Conservation (phyloP, 2,329 filamentous ascomycete genomes). For the Ophiocordyceps sinensis region DNA sequence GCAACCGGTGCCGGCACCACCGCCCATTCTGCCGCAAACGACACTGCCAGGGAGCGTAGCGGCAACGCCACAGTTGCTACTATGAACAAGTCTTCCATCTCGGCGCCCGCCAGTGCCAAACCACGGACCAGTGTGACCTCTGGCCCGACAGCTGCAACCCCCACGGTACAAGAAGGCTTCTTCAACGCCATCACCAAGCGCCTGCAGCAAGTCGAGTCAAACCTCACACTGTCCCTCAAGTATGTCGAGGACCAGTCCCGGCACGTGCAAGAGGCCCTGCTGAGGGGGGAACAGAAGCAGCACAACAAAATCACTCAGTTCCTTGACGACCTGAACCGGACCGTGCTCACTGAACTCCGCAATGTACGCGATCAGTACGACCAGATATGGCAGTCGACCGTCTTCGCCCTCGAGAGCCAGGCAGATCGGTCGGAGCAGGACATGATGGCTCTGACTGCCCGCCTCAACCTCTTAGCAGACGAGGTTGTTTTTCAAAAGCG, state of each 20-base stretch:
- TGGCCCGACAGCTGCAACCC: constrained; percentile 28
- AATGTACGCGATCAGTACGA: constrained; percentile 78
- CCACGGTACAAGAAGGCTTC: constrained; percentile 91
- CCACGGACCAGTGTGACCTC: constrained; percentile 14
- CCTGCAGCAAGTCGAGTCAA: constrained; percentile 77
- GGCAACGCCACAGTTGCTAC: constrained; percentile 1
- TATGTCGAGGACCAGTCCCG: constrained; percentile 96
- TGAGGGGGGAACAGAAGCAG: constrained; percentile 76
- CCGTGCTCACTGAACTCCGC: constrained; percentile 68
- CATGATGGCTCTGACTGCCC: constrained; percentile 63
- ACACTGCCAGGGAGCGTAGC: constrained; percentile 1
- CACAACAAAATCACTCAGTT: constrained; percentile 71
- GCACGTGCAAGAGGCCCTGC: constrained; percentile 75
- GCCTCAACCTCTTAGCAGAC: constrained; percentile 82
- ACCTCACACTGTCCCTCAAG: constrained; percentile 80
- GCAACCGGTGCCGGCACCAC: not conserved
- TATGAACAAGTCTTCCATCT: constrained; percentile 1
- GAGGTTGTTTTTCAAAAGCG: constrained; percentile 79
- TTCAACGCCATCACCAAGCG: constrained; percentile 95
- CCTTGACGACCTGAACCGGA: constrained; percentile 71
- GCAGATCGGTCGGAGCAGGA: constrained; percentile 73
- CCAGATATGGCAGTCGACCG: constrained; percentile 90
- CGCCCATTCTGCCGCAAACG: not conserved
- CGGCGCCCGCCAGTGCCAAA: constrained; percentile 9
- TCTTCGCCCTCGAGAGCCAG: constrained; percentile 80